A percentile compares a stretch with the other conserved stretches of the same genome.
Conservation (phyloP, 352 stramenopile species). For the Phytophthora idaei region DNA sequence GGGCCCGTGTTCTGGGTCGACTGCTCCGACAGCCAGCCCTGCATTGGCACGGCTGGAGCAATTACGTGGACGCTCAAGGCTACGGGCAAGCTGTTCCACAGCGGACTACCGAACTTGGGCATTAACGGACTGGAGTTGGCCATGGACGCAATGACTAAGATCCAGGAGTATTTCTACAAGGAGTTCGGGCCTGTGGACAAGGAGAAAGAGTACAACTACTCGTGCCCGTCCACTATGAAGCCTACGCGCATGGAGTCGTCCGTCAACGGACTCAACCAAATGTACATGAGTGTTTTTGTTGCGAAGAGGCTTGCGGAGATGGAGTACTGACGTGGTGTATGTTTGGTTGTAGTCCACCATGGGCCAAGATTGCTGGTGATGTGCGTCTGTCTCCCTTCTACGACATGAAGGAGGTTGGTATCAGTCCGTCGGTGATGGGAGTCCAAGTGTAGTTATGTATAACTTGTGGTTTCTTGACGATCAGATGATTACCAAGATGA, state of each 20-base stretch:
- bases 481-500: constrained; percentile 75
- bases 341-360: constrained; percentile 69
- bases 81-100: constrained; percentile 93
- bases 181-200: constrained; percentile 85
- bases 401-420: constrained; percentile 82
- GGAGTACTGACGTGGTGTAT: background rate
- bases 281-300: constrained; percentile 39
- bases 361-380: constrained; percentile 90
- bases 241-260: constrained; percentile 84
- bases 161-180: constrained; percentile 91
- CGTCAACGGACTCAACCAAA: constrained; percentile 83
- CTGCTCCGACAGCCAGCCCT: constrained; percentile 92
- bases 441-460: no score
- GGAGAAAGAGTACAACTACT: constrained; percentile 92
- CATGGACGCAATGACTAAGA: constrained; percentile 84
- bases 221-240: constrained; percentile 89
- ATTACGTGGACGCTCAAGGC: constrained; percentile 92
- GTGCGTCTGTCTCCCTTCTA: constrained; percentile 93
- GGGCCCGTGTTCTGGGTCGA: constrained; percentile 93
- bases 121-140: constrained; percentile 92
- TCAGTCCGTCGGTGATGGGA: background rate
- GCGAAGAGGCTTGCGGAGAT: background rate
- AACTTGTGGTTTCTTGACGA: background rate
- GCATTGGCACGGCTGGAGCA: constrained; percentile 88
- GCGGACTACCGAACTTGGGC: constrained; percentile 85